phyloP scores from a whole-genome alignment of 2,329 filamentous ascomycete genomes.

The Colletotrichum cuscutae region DNA sequence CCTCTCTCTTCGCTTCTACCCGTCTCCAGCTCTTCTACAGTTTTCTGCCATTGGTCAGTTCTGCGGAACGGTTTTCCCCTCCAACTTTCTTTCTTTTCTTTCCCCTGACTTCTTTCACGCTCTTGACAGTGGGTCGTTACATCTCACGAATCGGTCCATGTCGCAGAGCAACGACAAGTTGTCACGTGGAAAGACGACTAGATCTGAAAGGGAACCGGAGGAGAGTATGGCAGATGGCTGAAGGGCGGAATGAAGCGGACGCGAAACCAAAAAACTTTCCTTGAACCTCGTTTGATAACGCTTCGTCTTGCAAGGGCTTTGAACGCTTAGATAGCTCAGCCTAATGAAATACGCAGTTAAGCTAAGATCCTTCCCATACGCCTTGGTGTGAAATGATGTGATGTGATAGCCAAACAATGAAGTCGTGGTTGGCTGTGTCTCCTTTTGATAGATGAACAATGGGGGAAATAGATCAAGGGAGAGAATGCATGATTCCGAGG shows the following conservation, averaged over 20 bases:
- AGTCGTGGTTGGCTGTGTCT: too few species aligned
- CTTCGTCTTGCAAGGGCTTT: constrained; percentile 24
- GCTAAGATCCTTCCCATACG: not conserved
- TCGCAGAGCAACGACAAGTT: too few species aligned
- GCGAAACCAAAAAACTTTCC: not conserved
- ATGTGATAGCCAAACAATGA: too few species aligned
- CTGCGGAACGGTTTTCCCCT: not conserved
- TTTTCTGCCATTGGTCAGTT: not conserved
- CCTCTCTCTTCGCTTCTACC: not conserved
- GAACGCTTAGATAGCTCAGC: constrained; percentile 37
- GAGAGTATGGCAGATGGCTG: not conserved
- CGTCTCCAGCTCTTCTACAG: not conserved
- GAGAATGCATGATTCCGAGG: too few species aligned
- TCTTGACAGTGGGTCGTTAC: not conserved
- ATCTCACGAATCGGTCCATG: not conserved
- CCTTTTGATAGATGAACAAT: too few species aligned
- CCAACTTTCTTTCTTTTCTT: not conserved
- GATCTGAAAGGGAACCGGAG: not conserved
- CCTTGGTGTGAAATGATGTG: too few species aligned
- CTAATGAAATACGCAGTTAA: constrained; percentile 32
- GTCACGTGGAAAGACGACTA: too few species aligned
- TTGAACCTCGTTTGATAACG: not conserved
- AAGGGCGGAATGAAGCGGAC: not conserved
- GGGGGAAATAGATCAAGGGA: too few species aligned
- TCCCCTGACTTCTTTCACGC: not conserved